Percentiles rank a stretch among this genome's conserved stretches.
Evolutionary conservation across 129 eudicot genomes (phyloP).

Genomic region (Solidago caesia): DNA sequence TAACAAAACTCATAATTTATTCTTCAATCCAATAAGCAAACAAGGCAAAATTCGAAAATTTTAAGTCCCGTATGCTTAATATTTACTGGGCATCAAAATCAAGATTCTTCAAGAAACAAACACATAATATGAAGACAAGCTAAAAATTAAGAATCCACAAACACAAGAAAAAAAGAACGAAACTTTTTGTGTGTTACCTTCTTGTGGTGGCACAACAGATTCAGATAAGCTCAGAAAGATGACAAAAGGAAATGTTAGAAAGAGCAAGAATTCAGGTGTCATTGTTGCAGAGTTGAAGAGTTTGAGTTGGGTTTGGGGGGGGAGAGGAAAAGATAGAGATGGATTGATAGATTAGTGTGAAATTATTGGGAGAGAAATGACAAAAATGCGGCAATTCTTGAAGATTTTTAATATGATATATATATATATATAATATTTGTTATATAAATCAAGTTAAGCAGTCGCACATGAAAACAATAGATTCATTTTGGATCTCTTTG

Average conservation of each 20-base stretch:
- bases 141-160: conserved; percentile 12
- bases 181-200: conserved; percentile 42
- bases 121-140: not conserved
- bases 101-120: conserved; percentile 16
- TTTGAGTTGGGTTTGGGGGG: not conserved
- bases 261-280: conserved; percentile 15
- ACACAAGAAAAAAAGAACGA: not conserved
- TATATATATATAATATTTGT: too few species aligned
- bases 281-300: conserved; percentile 25
- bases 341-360: conserved; percentile 16
- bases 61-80: not conserved
- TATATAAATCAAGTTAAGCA: not conserved
- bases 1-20: not conserved
- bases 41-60: not conserved
- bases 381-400: conserved; percentile 21
- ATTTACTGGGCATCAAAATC: conserved; percentile 16
- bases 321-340: not conserved
- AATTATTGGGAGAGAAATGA: not conserved
- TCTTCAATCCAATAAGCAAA: conserved; percentile 5
- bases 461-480: conserved; percentile 15
- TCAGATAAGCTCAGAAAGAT: conserved; percentile 26
- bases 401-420: not conserved
- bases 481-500: not conserved
- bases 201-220: conserved; percentile 56
- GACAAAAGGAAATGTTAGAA: conserved; percentile 27